Conservation (phyloP, 306 rosid species). For the Vigna mungo region DNA sequence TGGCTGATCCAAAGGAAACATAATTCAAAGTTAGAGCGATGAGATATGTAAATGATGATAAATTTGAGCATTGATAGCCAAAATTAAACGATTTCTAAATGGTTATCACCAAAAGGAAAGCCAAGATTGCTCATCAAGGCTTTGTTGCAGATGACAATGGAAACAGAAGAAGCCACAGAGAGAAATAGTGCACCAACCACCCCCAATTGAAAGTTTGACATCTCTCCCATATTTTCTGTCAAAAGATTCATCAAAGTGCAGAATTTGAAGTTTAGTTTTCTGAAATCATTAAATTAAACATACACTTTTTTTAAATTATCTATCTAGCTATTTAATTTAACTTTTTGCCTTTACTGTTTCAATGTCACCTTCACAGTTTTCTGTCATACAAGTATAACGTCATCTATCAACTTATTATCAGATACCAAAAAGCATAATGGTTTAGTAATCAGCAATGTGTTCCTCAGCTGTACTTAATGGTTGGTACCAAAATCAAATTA, state of each 20-base stretch:
- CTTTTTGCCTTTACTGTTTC: neutral
- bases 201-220: constrained; percentile 79
- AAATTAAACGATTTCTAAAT: neutral
- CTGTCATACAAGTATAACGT: neutral
- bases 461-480: constrained; percentile 16
- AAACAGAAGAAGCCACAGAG: constrained; percentile 96
- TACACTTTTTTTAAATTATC: neutral
- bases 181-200: constrained; percentile 93
- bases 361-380: constrained; percentile 8
- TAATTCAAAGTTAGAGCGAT: neutral
- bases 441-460: neutral
- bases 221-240: constrained; percentile 86
- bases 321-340: neutral
- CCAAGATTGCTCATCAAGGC: constrained; percentile 99
- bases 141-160: constrained; percentile 99
- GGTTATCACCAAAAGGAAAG: constrained; percentile 81
- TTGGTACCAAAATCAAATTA: constrained; percentile 28
- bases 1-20: constrained; percentile 55
- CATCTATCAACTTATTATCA: neutral
- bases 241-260: neutral
- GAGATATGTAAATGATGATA: neutral
- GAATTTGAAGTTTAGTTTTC: neutral
- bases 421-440: neutral
- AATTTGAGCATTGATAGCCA: neutral
- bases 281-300: neutral